phyloP scores from a whole-genome alignment of 2,329 filamentous ascomycete genomes.

The Drechslerella coelobrocha region DNA sequence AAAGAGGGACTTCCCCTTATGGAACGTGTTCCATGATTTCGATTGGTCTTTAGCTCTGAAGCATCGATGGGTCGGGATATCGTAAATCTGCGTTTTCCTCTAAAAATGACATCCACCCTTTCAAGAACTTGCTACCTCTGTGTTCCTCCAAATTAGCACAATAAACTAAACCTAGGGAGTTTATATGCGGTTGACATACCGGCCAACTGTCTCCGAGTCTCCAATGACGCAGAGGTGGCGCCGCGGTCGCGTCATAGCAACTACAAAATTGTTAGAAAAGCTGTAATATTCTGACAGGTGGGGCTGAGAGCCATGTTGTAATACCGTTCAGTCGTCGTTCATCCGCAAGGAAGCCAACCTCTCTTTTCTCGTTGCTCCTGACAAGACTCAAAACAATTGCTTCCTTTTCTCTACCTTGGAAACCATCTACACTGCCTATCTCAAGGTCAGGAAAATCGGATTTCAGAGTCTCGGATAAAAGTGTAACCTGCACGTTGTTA shows the following conservation, averaged over 20 bases:
- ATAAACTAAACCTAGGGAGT: constrained; percentile 28
- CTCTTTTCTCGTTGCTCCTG: constrained; percentile 81
- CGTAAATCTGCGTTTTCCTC: constrained; percentile 89
- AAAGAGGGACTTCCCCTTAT: background rate
- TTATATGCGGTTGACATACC: constrained; percentile 66
- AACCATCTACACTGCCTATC: constrained; percentile 95
- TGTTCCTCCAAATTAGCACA: constrained; percentile 49
- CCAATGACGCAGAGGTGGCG: constrained; percentile 89
- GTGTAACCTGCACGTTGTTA: constrained; percentile 66
- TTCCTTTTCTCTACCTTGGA: constrained; percentile 96
- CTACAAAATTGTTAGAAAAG: constrained; percentile 62
- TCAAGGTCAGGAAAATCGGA: constrained; percentile 84
- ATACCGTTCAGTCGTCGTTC: constrained; percentile 89
- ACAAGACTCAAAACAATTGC: constrained; percentile 93
- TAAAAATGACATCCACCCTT: constrained; percentile 87
- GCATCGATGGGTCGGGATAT: constrained; percentile 72
- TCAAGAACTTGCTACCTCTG: constrained; percentile 84
- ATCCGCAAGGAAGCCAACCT: constrained; percentile 92
- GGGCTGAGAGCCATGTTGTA: constrained; percentile 13
- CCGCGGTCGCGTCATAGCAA: constrained; percentile 95
- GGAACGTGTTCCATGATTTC: background rate
- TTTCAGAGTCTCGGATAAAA: constrained; percentile 78
- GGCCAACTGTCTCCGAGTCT: constrained; percentile 89
- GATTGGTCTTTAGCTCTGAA: background rate
- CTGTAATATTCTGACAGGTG: constrained; percentile 3